Base-by-base conservation (phyloP, 495 filamentous ascomycete genomes). In the Apodospora peruviana region DNA sequence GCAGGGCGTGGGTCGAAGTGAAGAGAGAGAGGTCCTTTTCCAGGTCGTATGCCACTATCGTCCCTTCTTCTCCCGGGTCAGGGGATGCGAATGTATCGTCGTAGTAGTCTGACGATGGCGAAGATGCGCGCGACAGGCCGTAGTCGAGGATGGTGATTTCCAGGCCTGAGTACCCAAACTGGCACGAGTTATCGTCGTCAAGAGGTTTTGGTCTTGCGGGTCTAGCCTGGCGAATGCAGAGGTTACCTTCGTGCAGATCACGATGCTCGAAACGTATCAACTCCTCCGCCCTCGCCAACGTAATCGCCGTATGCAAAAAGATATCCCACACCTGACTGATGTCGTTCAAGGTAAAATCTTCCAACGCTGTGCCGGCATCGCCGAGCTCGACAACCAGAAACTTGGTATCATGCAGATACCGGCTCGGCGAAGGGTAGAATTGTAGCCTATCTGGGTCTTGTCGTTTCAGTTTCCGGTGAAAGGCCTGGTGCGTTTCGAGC, bases 141-240 rank as follows among this genome's bases (percentile, higher is more conserved):
- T 95, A 96, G 64, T 96, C 90, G 50, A 96, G 87, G 22, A 96
- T 78, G 0, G 90, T 95, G 7, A 88, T 81, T 40, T 89, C 81
- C 0, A 94, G 67, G 4, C 75, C 76, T 5, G 87, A 88, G 48
- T 76, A 74, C 1, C 84, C 84, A 50, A 90, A 83, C 22, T 78
- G 78, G 40, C 68, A 56, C 32, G 47, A 63, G 29, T 43, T 50
- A 58, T 38, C 66, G 55, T 17, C 3, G 42, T 36, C 24, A 12
- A 19, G 7, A 10, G 46, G 64, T 59, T 71, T 53, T 38, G 67
- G 40, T 54, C 56, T 47, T 61, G 66, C 24, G 46, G 55, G n/a
- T 61, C 68, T 23, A 66, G 72, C 48, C 65, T 72, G 46, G 60
- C 67, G 71, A 38, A 93, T 81, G 61, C 90, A 96, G 20, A 96